Base-by-base conservation (phyloP, 768 basidiomycete species). In the Termitomyces sp. region DNA sequence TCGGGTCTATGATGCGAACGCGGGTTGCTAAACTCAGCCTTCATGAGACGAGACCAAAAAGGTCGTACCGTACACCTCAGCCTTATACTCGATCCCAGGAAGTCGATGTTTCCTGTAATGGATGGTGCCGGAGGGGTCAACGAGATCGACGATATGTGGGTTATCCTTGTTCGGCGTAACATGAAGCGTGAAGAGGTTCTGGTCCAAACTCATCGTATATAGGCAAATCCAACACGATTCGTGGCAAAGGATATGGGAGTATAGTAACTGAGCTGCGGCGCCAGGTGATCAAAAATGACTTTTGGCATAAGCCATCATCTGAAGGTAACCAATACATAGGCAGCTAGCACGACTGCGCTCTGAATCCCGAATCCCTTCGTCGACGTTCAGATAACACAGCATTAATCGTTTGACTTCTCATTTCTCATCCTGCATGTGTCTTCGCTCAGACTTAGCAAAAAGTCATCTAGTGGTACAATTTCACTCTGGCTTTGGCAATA, bases 111-210 rank as follows among this genome's bases (percentile, higher is more conserved):
- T 94, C 44, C 83, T 79, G 66, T 94, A 94, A 69, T 92, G 84
- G 1, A 82, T 68, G 3, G 69, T 79, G 6, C 86, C 89, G 2
- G 77, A 68, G 2, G 82, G 75, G 64, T 92, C 90, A 23, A 83
- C 73, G 51, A 94, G 82, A 69, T 93, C 91, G 23, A 88, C 70
- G 17, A 87, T 81, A 62, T 76, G 75, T 11, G 82, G 79, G 60
- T 85, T 78, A 38, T 84, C 79, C 57, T 82, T 71, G 67, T 81
- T 82, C 5, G 82, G 82, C 0, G 80, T 79, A 55, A 92, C 72
- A 61, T 80, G 71, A 54, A 94, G 83, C 3, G 92, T 93, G 74
- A 93, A 94, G 11, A 94, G 75, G 68, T 92, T 93, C 69, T 90
- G 82, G 69, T 93, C 91, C 54, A 94, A 75, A 66, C 89, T 90